Evolutionary conservation across 179 eudicot genomes (phyloP).

Genomic region (Heliamphora pulchella): DNA sequence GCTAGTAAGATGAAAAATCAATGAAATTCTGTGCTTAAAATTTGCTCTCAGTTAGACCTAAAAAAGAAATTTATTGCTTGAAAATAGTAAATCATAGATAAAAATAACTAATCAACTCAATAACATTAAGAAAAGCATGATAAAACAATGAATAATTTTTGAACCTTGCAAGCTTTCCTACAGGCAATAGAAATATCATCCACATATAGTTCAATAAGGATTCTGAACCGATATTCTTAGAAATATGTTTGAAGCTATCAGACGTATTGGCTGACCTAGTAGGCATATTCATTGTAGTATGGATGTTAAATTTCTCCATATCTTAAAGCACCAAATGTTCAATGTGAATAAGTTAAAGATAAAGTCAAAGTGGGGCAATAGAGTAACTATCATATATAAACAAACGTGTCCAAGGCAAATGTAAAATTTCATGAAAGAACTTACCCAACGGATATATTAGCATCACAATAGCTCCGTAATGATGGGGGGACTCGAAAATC

Average conservation of each 20-base stretch:
- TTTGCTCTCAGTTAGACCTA: not conserved
- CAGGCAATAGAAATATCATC: too few relatives aligned
- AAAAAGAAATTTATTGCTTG: not conserved
- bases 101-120: not conserved
- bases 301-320: not conserved
- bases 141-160: too few relatives aligned
- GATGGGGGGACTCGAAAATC: conserved; percentile 81
- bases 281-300: not conserved
- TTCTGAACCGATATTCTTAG: not conserved
- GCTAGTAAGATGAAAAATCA: not conserved
- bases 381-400: not conserved
- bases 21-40: not conserved
- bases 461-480: conserved; percentile 59
- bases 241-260: not conserved
- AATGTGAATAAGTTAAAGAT: not conserved
- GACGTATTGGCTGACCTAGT: not conserved
- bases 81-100: not conserved
- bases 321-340: not conserved
- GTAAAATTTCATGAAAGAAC: conserved; percentile 14
- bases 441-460: conserved; percentile 42
- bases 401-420: not conserved
- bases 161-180: too few relatives aligned
- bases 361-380: not conserved
- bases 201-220: not conserved
- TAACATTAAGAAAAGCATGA: not conserved